Conservation (phyloP, 805 yeast genomes). For the Pichia cephalocereana region DNA sequence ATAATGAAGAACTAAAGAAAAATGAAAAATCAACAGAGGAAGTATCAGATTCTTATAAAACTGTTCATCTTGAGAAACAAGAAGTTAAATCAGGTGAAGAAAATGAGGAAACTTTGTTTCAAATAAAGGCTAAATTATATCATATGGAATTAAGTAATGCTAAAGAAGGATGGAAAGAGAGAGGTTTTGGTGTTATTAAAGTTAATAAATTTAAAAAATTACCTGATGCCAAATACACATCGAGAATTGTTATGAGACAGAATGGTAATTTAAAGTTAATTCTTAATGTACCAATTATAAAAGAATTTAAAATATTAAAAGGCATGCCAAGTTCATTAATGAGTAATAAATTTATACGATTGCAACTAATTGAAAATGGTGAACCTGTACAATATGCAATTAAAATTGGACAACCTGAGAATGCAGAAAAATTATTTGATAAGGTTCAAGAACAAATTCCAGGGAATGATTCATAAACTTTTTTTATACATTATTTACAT, state of each 20-base stretch:
- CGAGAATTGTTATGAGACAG: slow-evolving; percentile 84
- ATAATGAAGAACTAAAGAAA: slow-evolving; percentile 19
- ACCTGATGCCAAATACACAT: slow-evolving; percentile 28
- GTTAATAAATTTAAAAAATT: slow-evolving; percentile 40
- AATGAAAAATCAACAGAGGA: neutral
- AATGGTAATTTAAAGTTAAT: slow-evolving; percentile 78
- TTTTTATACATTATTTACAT: too few relatives aligned
- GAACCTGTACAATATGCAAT: slow-evolving; percentile 78
- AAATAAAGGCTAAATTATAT: slow-evolving; percentile 71
- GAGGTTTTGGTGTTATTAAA: slow-evolving; percentile 85
- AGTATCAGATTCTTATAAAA: slow-evolving; percentile 32
- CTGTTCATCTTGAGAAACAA: slow-evolving; percentile 52
- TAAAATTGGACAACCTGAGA: slow-evolving; percentile 54
- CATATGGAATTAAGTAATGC: slow-evolving; percentile 57
- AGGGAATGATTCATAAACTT: slow-evolving; percentile 2
- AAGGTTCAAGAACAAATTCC: slow-evolving; percentile 33
- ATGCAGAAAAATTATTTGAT: slow-evolving; percentile 50
- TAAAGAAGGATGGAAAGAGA: slow-evolving; percentile 86
- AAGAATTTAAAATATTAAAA: slow-evolving; percentile 52
- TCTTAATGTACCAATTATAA: slow-evolving; percentile 59
- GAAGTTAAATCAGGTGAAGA: slow-evolving; percentile 84
- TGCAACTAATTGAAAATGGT: slow-evolving; percentile 54
- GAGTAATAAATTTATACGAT: slow-evolving; percentile 76
- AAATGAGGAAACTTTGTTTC: slow-evolving; percentile 59
- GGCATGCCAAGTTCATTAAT: slow-evolving; percentile 84